A percentile compares a stretch with the other conserved stretches of the same genome.
These are phyloP conservation scores for Leccinum obscurum DNA, from an alignment of 768 basidiomycete species.

Conservation along the genomic window DNA sequence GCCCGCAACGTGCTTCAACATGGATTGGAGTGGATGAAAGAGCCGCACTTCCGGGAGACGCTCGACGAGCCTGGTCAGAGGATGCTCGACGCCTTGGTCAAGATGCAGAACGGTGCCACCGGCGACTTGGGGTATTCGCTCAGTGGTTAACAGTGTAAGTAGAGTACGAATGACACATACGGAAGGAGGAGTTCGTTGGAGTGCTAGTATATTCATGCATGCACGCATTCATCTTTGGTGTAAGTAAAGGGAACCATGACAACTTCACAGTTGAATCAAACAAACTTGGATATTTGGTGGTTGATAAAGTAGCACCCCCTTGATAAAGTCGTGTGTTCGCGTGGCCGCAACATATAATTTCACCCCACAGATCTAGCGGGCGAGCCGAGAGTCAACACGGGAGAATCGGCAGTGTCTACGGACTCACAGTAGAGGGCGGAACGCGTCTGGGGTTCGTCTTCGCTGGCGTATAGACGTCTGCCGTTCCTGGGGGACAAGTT, in stretches of 20 bases:
- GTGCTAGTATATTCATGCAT: not conserved
- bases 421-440: not conserved
- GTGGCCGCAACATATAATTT: not conserved
- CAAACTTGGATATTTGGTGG: not conserved
- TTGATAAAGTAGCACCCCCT: slow-evolving; percentile 11
- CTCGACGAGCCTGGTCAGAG: slow-evolving; percentile 45
- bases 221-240: not conserved
- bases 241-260: not conserved
- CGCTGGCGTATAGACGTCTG: too few relatives aligned
- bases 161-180: not conserved
- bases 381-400: not conserved
- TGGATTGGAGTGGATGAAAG: slow-evolving; percentile 69
- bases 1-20: slow-evolving; percentile 79
- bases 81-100: slow-evolving; percentile 62
- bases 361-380: not conserved
- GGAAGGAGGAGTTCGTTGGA: not conserved
- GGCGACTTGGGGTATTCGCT: slow-evolving; percentile 56
- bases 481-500: too few relatives aligned
- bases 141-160: slow-evolving; percentile 24
- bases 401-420: not conserved
- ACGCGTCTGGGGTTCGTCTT: not conserved
- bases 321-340: not conserved
- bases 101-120: slow-evolving; percentile 46
- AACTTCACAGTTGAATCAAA: not conserved
- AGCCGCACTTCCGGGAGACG: slow-evolving; percentile 43